Conservation (phyloP, 2,329 filamentous ascomycete genomes). For the Fusarium haematococcum region DNA sequence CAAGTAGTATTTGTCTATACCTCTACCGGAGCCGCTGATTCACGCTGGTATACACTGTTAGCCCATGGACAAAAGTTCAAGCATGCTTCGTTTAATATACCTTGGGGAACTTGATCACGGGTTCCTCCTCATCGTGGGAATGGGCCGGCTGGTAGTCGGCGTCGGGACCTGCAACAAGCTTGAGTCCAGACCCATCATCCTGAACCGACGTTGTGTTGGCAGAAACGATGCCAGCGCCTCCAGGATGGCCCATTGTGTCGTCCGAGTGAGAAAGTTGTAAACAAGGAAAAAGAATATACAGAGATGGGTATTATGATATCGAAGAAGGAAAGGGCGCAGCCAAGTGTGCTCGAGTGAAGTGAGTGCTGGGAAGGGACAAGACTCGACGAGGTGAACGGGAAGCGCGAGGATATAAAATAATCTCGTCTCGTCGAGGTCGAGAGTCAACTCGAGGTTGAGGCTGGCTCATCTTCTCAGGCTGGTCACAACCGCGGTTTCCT, state of each 20-base stretch:
- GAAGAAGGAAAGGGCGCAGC: not conserved
- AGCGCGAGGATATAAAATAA: not conserved
- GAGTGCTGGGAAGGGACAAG: not conserved
- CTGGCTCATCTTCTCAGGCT: not conserved
- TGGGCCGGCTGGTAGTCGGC: not conserved
- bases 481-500: not conserved
- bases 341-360: not conserved
- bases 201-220: not conserved
- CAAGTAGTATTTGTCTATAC: not conserved
- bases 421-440: not conserved
- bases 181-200: not conserved
- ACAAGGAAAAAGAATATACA: not conserved
- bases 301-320: not conserved
- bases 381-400: not conserved
- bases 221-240: not conserved
- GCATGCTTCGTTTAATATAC: not conserved
- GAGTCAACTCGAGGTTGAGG: not conserved
- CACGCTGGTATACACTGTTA: not conserved
- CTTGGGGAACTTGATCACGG: not conserved
- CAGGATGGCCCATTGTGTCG: not conserved
- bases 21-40: not conserved
- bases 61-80: not conserved
- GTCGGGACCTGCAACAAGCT: not conserved
- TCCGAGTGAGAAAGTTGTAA: not conserved
- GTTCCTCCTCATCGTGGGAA: not conserved